phyloP scores from a whole-genome alignment of 2,329 filamentous ascomycete genomes.

The Exserohilum rostratum region DNA sequence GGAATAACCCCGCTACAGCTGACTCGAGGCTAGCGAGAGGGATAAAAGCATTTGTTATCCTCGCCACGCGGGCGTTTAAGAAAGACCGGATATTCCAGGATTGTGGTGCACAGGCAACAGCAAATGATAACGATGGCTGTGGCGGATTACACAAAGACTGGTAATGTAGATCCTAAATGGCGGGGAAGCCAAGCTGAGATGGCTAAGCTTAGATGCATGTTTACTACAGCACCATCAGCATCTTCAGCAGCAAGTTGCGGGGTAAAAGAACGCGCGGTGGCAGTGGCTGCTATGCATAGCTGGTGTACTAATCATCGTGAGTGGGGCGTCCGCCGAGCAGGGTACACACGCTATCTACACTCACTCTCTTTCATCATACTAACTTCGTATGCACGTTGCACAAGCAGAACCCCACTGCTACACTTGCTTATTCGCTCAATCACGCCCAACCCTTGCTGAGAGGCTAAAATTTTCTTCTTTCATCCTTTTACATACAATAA shows the following conservation, averaged over 20 bases:
- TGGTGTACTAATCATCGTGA: background rate
- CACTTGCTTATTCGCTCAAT: background rate
- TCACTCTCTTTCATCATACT: no score
- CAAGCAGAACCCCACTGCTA: background rate
- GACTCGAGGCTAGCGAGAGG: conserved; percentile 32
- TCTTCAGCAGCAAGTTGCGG: conserved; percentile 18
- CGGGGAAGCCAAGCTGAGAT: no score
- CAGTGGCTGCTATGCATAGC: conserved; percentile 8
- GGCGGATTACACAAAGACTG: conserved; percentile 37
- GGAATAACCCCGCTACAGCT: no score
- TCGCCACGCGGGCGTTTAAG: conserved; percentile 39
- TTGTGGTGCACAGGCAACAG: conserved; percentile 28
- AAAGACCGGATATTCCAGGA: conserved; percentile 38
- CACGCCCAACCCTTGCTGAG: background rate
- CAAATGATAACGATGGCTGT: no score
- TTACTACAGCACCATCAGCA: no score
- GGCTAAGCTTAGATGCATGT: no score
- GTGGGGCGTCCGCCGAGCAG: background rate
- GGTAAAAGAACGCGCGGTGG: conserved; percentile 12
- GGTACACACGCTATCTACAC: conserved; percentile 4
- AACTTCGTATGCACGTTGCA: conserved; percentile 3
- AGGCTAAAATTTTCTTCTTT: background rate
- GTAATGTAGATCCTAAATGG: no score
- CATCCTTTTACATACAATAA: background rate
- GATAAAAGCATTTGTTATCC: conserved; percentile 26